Conservation (phyloP, 2,329 filamentous ascomycete species). For the Apiospora koreana region DNA sequence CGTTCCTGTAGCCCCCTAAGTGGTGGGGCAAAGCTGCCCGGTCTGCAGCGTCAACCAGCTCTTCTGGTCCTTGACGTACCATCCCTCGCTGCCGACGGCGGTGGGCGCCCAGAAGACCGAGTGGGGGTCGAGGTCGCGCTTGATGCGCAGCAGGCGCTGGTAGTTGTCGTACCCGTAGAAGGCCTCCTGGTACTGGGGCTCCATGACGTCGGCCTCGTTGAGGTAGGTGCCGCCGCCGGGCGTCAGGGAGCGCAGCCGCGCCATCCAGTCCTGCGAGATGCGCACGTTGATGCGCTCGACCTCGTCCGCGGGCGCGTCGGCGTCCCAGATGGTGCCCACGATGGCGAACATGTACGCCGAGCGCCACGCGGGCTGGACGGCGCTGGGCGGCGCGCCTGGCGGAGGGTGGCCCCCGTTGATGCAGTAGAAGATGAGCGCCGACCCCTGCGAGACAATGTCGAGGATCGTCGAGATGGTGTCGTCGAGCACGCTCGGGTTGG, state of each 20-base stretch:
- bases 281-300: slow-evolving; percentile 23
- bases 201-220: slow-evolving; percentile 16
- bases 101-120: slow-evolving; percentile 17
- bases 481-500: slow-evolving; percentile 29
- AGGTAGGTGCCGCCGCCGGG: slow-evolving; percentile 15
- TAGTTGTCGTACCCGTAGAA: slow-evolving; percentile 17
- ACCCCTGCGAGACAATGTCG: slow-evolving; percentile 30
- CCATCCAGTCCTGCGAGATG: slow-evolving; percentile 27
- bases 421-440: slow-evolving; percentile 30
- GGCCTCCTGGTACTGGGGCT: slow-evolving; percentile 13
- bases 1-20: too few relatives aligned
- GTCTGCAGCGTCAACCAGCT: slow-evolving; percentile 13
- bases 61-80: slow-evolving; percentile 8
- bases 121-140: slow-evolving; percentile 14
- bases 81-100: slow-evolving; percentile 15
- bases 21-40: neutral
- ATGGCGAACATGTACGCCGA: slow-evolving; percentile 35
- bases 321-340: slow-evolving; percentile 17
- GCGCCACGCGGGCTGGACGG: slow-evolving; percentile 48
- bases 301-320: slow-evolving; percentile 13
- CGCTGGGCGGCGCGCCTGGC: slow-evolving; percentile 28
- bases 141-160: slow-evolving; percentile 13
- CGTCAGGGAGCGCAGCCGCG: slow-evolving; percentile 23
- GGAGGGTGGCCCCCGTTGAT: slow-evolving; percentile 25
- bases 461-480: slow-evolving; percentile 27